These are phyloP conservation scores for Coccomyxa sp. DNA, from an alignment of 139 green algal genomes.

Conservation along the genomic window DNA sequence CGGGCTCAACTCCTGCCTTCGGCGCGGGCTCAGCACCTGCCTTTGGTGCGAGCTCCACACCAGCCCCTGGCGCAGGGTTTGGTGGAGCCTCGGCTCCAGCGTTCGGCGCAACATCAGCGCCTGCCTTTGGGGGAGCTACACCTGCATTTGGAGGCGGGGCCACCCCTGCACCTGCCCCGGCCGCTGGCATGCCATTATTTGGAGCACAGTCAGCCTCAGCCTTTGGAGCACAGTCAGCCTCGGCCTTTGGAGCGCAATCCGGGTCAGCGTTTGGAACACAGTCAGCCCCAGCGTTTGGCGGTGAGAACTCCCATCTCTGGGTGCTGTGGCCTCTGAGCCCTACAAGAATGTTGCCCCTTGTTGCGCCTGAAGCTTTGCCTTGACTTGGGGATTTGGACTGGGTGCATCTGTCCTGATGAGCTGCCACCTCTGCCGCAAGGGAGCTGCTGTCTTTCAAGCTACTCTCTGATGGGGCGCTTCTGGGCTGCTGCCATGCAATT, in stretches of 20 bases:
- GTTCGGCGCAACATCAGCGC: not conserved
- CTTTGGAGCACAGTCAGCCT: slow-evolving; percentile 4
- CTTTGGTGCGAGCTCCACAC: slow-evolving; percentile 2
- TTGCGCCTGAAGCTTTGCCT: too few relatives aligned
- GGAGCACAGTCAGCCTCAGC: slow-evolving; percentile 4
- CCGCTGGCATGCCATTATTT: slow-evolving; percentile 4
- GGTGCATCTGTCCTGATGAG: too few relatives aligned
- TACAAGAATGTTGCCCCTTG: too few relatives aligned
- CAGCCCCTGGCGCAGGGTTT: not conserved
- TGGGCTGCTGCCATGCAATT: too few relatives aligned
- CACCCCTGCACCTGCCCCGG: too few relatives aligned
- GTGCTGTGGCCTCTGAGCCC: too few relatives aligned
- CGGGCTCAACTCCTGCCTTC: not conserved
- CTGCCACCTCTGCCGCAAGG: too few relatives aligned
- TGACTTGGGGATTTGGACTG: too few relatives aligned
- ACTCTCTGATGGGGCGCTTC: too few relatives aligned
- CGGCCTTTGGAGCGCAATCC: slow-evolving; percentile 3
- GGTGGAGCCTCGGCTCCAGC: not conserved
- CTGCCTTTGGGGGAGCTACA: slow-evolving; percentile 4
- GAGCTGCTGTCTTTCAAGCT: too few relatives aligned
- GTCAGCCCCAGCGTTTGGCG: too few relatives aligned
- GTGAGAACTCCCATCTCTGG: too few relatives aligned
- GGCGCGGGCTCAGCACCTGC: slow-evolving; percentile 2
- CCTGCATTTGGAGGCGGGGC: slow-evolving; percentile 10
- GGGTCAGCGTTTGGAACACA: not conserved